These are phyloP conservation scores for Beta macrorhiza DNA, from an alignment of 179 eudicot genomes.

Conservation along the genomic window DNA sequence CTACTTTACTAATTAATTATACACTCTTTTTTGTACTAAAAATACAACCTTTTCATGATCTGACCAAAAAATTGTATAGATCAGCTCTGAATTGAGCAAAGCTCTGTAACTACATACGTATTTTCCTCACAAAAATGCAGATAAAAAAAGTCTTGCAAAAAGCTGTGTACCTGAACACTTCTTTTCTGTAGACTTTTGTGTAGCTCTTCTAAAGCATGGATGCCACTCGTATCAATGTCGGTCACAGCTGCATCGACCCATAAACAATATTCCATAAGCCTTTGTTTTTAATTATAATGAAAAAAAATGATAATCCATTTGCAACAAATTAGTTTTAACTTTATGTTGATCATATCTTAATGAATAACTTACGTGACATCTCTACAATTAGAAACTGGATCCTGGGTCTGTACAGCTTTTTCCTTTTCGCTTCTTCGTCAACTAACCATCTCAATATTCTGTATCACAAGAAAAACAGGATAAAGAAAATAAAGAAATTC, in stretches of 20 bases:
- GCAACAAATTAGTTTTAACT: background rate
- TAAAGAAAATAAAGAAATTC: no score
- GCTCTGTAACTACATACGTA: no score
- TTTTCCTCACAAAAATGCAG: background rate
- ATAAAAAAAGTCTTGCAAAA: background rate
- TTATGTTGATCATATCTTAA: background rate
- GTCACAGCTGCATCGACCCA: conserved; percentile 69
- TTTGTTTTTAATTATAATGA: no score
- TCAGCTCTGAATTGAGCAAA: no score
- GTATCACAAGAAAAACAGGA: conserved; percentile 11
- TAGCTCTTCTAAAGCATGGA: conserved; percentile 84
- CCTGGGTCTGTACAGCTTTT: conserved; percentile 38
- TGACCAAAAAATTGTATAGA: no score
- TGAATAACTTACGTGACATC: conserved; percentile 79
- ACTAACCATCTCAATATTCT: conserved; percentile 63
- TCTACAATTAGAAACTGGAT: conserved; percentile 62
- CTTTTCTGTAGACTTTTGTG: conserved; percentile 61
- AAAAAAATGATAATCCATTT: background rate
- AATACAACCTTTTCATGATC: no score
- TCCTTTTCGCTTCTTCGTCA: conserved; percentile 49
- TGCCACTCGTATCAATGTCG: conserved; percentile 92
- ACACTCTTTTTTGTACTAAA: no score
- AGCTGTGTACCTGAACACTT: conserved; percentile 61
- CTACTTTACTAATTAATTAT: no score
- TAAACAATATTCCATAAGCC: no score